Base-by-base conservation (phyloP, 2,329 filamentous ascomycete species). In the Alternaria metachromatica region DNA sequence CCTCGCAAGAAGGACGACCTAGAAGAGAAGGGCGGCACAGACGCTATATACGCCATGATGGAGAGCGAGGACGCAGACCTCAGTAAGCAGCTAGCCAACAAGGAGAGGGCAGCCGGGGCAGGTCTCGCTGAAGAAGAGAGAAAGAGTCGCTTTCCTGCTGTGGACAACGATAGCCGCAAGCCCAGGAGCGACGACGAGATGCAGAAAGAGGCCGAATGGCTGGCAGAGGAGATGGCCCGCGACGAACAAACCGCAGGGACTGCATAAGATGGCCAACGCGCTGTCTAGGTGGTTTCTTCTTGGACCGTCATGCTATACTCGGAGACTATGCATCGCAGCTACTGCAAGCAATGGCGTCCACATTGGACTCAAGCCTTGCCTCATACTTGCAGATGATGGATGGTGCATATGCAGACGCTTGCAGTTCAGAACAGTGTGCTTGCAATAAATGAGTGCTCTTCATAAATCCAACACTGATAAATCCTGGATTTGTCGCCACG, bases 41-140 rank as follows among this genome's bases (percentile, higher is more conserved):
- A 97, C 80, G 88, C 87, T 64, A 87, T 99, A 55, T 98, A 99
- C 81, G 88, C 89, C 66, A 86, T 89, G 82, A 87, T 99, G 84
- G 93, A 97, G 74, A 87, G 87, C 26, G 92, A 97, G 80, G 91
- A 93, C 68, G 95, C 94, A 1, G 92, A 98, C 81, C 84, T 98
- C 13, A 92, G 90, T 6, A 87, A 86, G 41, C 89, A 89, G 58
- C 83, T 94, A 72, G 88, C 86, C 83, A 88, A 92, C 67, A 78
- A 80, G 60, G 68, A 74, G 44, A 88, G 91, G 67, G 77, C 80
- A 55, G 60, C 63, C 11, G 72, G 77, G 37, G 57, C 50, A 21
- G 71, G 72, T 44, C 53, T 71, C 46, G 74, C 71, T 55, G 66
- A 62, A 33, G 73, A 68, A 65, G 64, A 75, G 67, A 63, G 78